Conservation (phyloP, 2,329 filamentous ascomycete genomes). For the Xylaria sp. region DNA sequence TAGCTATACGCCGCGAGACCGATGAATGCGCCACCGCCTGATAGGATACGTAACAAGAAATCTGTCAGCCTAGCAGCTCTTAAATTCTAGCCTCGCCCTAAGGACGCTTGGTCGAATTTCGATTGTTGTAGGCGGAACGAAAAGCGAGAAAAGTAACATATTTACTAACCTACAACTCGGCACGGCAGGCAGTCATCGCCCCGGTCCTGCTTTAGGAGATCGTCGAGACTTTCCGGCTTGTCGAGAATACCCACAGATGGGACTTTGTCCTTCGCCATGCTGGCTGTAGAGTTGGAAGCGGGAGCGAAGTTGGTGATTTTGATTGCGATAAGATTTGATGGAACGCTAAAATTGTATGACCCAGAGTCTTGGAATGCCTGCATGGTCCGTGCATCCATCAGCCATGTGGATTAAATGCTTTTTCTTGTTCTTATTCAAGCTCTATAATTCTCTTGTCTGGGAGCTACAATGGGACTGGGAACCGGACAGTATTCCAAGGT, state of each 20-base stretch:
- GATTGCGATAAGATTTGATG: slow-evolving; percentile 13
- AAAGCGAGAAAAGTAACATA: neutral
- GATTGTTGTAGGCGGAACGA: neutral
- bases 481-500: neutral
- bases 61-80: slow-evolving; percentile 19
- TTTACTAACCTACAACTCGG: slow-evolving; percentile 72
- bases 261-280: slow-evolving; percentile 60
- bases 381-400: slow-evolving; percentile 20
- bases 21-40: slow-evolving; percentile 79
- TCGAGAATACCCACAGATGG: slow-evolving; percentile 65
- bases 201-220: slow-evolving; percentile 64
- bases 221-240: slow-evolving; percentile 70
- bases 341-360: neutral
- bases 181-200: slow-evolving; percentile 77
- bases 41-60: slow-evolving; percentile 11
- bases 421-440: neutral
- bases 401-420: neutral
- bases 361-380: slow-evolving; percentile 3
- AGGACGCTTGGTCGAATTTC: neutral
- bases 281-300: slow-evolving; percentile 19
- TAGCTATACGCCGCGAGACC: slow-evolving; percentile 83
- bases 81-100: neutral
- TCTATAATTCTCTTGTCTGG: neutral
- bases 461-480: neutral
- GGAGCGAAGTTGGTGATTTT: slow-evolving; percentile 7